These are phyloP conservation scores for Schoenoplectus tabernaemontani DNA, from an alignment of 202 grass and related monocot genomes.

Conservation along the genomic window DNA sequence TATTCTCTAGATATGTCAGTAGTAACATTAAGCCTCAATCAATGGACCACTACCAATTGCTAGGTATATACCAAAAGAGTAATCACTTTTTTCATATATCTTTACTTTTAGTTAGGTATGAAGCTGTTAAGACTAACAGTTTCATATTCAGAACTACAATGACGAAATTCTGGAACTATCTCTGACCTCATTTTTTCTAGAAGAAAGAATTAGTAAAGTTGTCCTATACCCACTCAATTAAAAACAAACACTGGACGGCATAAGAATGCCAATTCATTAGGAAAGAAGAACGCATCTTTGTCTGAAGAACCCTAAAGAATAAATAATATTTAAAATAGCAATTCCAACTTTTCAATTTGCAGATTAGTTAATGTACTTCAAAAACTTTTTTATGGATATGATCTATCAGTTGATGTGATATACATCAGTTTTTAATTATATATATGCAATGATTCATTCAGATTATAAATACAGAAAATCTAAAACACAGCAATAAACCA, in stretches of 20 bases:
- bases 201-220: background rate
- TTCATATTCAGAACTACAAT: background rate
- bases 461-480: background rate
- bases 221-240: background rate
- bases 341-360: background rate
- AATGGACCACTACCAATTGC: background rate
- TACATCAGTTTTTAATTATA: background rate
- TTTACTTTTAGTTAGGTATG: background rate
- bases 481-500: background rate
- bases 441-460: background rate
- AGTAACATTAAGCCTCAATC: background rate
- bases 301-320: background rate
- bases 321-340: background rate
- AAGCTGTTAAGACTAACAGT: background rate
- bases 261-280: background rate
- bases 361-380: background rate
- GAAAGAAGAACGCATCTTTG: background rate
- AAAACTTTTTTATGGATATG: background rate
- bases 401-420: background rate
- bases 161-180: background rate
- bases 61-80: background rate
- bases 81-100: background rate
- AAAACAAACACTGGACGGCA: background rate
- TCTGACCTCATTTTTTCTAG: conserved; percentile 2
- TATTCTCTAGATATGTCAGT: background rate